Evolutionary conservation across 805 yeast species (phyloP).

Genomic region (Teunomyces atbi): DNA sequence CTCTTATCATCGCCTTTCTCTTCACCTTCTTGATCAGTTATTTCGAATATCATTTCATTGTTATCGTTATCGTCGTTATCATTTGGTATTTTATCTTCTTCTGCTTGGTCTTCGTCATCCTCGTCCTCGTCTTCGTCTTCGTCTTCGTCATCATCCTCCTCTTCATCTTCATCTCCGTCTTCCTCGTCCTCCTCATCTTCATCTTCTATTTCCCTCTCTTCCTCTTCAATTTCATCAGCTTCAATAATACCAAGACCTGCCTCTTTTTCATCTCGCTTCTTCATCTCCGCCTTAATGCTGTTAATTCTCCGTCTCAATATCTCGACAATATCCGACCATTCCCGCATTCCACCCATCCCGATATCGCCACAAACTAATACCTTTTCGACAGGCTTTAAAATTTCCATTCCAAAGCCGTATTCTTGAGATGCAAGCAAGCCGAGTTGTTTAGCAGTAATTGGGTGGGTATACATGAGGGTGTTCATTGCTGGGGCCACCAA

Average conservation of each 20-base stretch:
- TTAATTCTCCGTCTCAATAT: slow-evolving; percentile 36
- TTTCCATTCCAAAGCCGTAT: slow-evolving; percentile 42
- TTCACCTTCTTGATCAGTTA: slow-evolving; percentile 15
- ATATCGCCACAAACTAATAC: slow-evolving; percentile 48
- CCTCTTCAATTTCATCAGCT: slow-evolving; percentile 32
- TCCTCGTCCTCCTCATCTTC: slow-evolving; percentile 40
- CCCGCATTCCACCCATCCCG: slow-evolving; percentile 52
- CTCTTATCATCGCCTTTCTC: not conserved
- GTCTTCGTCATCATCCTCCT: slow-evolving; percentile 9
- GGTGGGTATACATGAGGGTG: slow-evolving; percentile 48
- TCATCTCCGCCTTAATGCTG: slow-evolving; percentile 26
- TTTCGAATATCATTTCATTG: slow-evolving; percentile 22
- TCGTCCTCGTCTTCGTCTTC: slow-evolving; percentile 12
- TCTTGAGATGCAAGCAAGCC: slow-evolving; percentile 30
- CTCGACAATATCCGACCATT: slow-evolving; percentile 47
- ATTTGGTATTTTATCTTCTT: not conserved
- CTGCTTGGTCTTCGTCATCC: slow-evolving; percentile 1
- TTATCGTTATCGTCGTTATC: slow-evolving; percentile 8
- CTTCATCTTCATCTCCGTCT: slow-evolving; percentile 28
- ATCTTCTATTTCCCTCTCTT: slow-evolving; percentile 36
- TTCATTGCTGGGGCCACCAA: slow-evolving; percentile 50
- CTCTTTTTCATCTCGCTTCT: slow-evolving; percentile 14
- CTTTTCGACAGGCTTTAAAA: slow-evolving; percentile 46
- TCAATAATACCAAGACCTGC: slow-evolving; percentile 25
- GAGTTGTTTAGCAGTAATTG: slow-evolving; percentile 43